These are phyloP conservation scores for Aspergillus haitiensis DNA, from an alignment of 495 filamentous ascomycete genomes.

Conservation along the genomic window DNA sequence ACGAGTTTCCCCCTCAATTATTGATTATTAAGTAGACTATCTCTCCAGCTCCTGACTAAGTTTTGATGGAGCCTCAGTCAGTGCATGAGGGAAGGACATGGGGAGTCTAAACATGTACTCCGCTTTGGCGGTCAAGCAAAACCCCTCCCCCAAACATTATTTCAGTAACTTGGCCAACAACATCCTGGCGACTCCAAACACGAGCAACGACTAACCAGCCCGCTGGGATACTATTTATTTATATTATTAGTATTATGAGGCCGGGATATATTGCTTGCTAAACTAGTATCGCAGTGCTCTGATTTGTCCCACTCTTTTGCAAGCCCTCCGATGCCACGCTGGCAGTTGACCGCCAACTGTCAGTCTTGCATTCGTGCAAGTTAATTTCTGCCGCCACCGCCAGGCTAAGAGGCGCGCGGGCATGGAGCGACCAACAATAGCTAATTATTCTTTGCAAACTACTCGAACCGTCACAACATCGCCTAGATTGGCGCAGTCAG, in stretches of 20 bases:
- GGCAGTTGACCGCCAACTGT: slow-evolving; percentile 29
- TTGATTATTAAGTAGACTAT: neutral
- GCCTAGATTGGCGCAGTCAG: slow-evolving; percentile 4
- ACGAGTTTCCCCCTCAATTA: neutral
- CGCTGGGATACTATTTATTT: neutral
- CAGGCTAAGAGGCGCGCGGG: slow-evolving; percentile 25
- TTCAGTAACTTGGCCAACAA: neutral
- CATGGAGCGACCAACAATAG: slow-evolving; percentile 14
- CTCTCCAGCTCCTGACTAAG: neutral
- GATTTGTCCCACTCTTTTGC: neutral
- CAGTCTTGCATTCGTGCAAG: slow-evolving; percentile 21
- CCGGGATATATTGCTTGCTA: slow-evolving; percentile 4
- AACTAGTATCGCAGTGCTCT: neutral
- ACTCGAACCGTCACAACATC: slow-evolving; percentile 7
- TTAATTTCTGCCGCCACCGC: slow-evolving; percentile 21
- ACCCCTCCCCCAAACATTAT: neutral
- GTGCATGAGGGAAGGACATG: neutral
- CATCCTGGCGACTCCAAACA: neutral
- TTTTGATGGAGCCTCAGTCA: slow-evolving; percentile 3
- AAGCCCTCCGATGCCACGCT: slow-evolving; percentile 27
- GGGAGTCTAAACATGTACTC: slow-evolving; percentile 9
- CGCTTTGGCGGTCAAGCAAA: slow-evolving; percentile 15
- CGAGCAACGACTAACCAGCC: slow-evolving; percentile 5
- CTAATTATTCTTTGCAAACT: slow-evolving; percentile 9
- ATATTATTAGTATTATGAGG: slow-evolving; percentile 1